Percentiles rank a stretch among this genome's conserved stretches.
Conservation (phyloP, 768 basidiomycete species). For the Exsudoporus frostii region DNA sequence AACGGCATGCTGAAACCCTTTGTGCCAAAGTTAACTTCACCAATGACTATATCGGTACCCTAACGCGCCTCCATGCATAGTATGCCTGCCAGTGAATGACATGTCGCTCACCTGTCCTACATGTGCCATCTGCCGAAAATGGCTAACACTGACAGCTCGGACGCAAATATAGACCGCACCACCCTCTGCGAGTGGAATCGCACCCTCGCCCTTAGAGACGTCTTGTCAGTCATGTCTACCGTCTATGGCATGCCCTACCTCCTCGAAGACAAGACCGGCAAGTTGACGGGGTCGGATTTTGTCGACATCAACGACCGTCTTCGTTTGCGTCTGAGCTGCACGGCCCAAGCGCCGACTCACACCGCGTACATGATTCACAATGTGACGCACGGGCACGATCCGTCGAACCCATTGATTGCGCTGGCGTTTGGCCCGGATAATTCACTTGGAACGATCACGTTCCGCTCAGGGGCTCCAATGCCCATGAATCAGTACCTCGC, state of each 20-base stretch:
- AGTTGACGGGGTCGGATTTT: constrained; percentile 53
- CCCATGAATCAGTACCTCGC: constrained; percentile 54
- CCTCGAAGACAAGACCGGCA: constrained; percentile 62
- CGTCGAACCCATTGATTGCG: constrained; percentile 40
- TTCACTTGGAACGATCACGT: constrained; percentile 50
- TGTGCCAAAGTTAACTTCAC: constrained; percentile 14
- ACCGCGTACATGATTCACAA: constrained; percentile 56
- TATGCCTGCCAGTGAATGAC: constrained; percentile 16
- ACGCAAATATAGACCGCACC: constrained; percentile 25
- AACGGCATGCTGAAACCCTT: constrained; percentile 17
- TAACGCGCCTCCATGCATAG: constrained; percentile 14
- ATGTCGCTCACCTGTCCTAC: constrained; percentile 15
- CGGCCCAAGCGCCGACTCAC: constrained; percentile 38
- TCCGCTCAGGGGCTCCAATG: constrained; percentile 36
- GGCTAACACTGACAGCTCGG: constrained; percentile 8
- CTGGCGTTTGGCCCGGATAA: constrained; percentile 51
- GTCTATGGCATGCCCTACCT: constrained; percentile 58
- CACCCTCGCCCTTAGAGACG: neutral
- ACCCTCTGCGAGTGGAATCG: neutral
- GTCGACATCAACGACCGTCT: constrained; percentile 63
- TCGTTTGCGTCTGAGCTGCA: constrained; percentile 47
- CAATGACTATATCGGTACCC: constrained; percentile 21
- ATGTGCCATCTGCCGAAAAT: constrained; percentile 23
- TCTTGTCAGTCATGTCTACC: constrained; percentile 27
- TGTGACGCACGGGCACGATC: constrained; percentile 21